Conservation (phyloP, 805 yeast species). For the Metschnikowia koreensis region DNA sequence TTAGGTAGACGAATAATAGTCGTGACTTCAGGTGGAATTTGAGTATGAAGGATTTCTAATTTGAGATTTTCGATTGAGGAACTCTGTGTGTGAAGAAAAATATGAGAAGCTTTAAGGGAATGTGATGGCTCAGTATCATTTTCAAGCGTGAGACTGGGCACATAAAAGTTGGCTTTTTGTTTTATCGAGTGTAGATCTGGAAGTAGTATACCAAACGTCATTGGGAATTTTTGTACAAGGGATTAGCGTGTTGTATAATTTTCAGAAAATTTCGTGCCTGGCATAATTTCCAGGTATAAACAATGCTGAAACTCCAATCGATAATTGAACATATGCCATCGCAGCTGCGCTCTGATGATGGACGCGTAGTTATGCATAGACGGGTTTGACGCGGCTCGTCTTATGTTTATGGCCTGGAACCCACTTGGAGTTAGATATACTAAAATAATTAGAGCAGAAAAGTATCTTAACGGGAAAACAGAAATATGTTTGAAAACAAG, state of each 20-base stretch:
- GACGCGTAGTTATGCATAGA: background rate
- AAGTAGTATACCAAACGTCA: conserved; percentile 15
- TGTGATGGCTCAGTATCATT: background rate
- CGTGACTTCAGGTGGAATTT: background rate
- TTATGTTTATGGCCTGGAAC: background rate
- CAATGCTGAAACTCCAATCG: no score
- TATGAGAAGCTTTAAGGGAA: background rate
- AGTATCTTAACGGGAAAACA: no score
- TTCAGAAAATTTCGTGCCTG: no score
- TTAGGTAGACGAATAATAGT: background rate
- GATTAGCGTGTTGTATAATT: background rate
- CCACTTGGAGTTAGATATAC: no score
- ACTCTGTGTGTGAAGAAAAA: background rate
- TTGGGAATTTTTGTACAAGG: background rate
- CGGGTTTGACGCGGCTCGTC: background rate
- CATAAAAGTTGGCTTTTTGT: conserved; percentile 9
- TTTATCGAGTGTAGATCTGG: background rate
- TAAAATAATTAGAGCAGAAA: no score
- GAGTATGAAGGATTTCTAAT: background rate
- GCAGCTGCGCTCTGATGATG: background rate
- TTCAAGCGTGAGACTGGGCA: conserved; percentile 2
- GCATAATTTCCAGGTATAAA: no score
- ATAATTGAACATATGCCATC: background rate
- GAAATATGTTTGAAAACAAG: no score
- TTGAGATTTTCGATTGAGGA: background rate